Base-by-base conservation (phyloP, 768 basidiomycete species). In the Strobilomyces confusus region DNA sequence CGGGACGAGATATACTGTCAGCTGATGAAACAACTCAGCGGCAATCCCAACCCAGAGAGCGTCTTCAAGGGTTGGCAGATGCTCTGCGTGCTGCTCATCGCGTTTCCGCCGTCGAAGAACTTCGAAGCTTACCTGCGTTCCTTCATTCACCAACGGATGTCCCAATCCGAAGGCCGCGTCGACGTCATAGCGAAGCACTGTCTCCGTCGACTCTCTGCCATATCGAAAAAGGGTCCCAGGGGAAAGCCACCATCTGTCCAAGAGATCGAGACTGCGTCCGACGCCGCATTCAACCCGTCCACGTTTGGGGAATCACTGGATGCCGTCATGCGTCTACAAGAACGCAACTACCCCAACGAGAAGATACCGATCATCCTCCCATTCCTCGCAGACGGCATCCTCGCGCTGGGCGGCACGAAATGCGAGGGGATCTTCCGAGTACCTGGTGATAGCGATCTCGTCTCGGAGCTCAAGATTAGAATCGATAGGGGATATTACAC, bases 1-100 rank as follows among this genome's bases (percentile, higher is more conserved):
- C 74, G 94, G 56, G 95, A 98, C 69, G 95, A 97, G 71, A 86
- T 95, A 46, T 98, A 91, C 61, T 94, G 91, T 63, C 95, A 97
- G 61, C 59, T 91, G 23, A 86, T 95, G 82, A 97, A 97, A 66
- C 95, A 97, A 69, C 73, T 95, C 14, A 90, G 82, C 1, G 79
- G 79, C 40, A 97, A 97, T 67, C 84, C 91, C 11, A 85, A 78
- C 68, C 74, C 85, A 84, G 89, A 93, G 64, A 88, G 91, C 63
- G 67, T 83, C 30, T 92, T 97, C 74, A 87, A 86, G 64, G 95
- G 94, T 23, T 97, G 93, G 89, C 95, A 97, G 64, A 74, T 97
- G 44, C 73, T 95, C 41, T 95, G 92, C 65, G 92, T 98, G 3
- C 75, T 94, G 25, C 76, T 94, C n/a, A 82, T 90, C 50, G 89